A percentile compares a stretch with the other conserved stretches of the same genome.
Evolutionary conservation across 352 stramenopile species (phyloP).

Genomic region (Phytophthora podocarpi): DNA sequence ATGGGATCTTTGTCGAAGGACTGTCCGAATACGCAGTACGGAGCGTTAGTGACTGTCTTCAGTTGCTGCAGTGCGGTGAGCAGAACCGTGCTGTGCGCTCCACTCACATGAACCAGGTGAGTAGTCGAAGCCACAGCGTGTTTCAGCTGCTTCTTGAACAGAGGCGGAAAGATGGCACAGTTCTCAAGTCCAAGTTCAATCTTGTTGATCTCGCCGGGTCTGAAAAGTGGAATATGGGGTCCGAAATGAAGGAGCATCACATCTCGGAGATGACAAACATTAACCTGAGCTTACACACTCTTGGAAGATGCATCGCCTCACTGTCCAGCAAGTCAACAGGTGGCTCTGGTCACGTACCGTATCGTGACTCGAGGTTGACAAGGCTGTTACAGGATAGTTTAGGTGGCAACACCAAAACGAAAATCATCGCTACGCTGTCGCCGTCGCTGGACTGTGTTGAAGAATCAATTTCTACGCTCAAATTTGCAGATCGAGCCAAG

Average conservation of each 20-base stretch:
- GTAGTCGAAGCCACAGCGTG: conserved; percentile 89
- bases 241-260: conserved; percentile 86
- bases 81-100: conserved; percentile 89
- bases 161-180: conserved; percentile 60
- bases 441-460: conserved; percentile 87
- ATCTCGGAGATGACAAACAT: conserved; percentile 95
- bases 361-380: conserved; percentile 94
- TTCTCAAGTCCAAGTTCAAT: conserved; percentile 94
- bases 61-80: conserved; percentile 83
- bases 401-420: conserved; percentile 89
- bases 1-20: conserved; percentile 92
- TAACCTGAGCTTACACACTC: conserved; percentile 92
- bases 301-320: conserved; percentile 89
- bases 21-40: conserved; percentile 91
- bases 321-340: conserved; percentile 56
- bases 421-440: conserved; percentile 92
- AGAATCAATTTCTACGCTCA: conserved; percentile 93
- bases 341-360: conserved; percentile 80
- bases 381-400: conserved; percentile 90
- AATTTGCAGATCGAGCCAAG: conserved; percentile 93
- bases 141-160: conserved; percentile 90
- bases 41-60: conserved; percentile 84
- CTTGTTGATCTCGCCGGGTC: conserved; percentile 94
- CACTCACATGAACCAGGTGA: conserved; percentile 92
- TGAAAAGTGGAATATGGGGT: conserved; percentile 92